Evolutionary conservation across 2,329 filamentous ascomycete species (phyloP).

Genomic region (Pseudocercospora eumusae): DNA sequence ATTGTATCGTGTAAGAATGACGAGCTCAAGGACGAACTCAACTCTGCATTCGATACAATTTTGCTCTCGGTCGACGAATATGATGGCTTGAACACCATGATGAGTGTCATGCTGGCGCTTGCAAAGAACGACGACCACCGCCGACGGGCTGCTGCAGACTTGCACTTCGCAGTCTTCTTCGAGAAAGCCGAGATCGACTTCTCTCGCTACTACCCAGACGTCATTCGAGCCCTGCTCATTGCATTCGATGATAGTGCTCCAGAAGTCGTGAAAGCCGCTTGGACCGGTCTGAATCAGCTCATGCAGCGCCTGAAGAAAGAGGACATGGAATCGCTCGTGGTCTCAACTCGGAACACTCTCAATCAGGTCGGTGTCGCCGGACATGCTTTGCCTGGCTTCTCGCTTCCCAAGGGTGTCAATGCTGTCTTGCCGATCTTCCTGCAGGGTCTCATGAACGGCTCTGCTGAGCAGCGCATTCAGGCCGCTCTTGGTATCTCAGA

Average conservation of each 20-base stretch:
- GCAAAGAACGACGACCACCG: slow-evolving; percentile 91
- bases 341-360: slow-evolving; percentile 81
- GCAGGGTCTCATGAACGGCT: slow-evolving; percentile 96
- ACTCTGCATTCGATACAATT: slow-evolving; percentile 82
- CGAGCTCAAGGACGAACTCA: slow-evolving; percentile 70
- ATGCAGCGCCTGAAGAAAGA: slow-evolving; percentile 91
- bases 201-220: slow-evolving; percentile 92
- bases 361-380: slow-evolving; percentile 87
- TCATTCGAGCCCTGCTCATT: slow-evolving; percentile 85
- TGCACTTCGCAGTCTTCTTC: slow-evolving; percentile 86
- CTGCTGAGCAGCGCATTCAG: slow-evolving; percentile 85
- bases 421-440: slow-evolving; percentile 95
- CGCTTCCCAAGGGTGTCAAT: slow-evolving; percentile 92
- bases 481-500: slow-evolving; percentile 93
- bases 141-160: slow-evolving; percentile 74
- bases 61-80: slow-evolving; percentile 92
- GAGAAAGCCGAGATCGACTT: slow-evolving; percentile 78
- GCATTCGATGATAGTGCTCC: slow-evolving; percentile 86
- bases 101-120: slow-evolving; percentile 86
- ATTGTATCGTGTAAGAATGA: slow-evolving; percentile 77
- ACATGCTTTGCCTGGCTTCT: slow-evolving; percentile 81
- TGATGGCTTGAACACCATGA: slow-evolving; percentile 91
- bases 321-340: slow-evolving; percentile 92
- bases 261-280: slow-evolving; percentile 84
- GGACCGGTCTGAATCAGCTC: slow-evolving; percentile 81